phyloP scores from a whole-genome alignment of 163 green algal genomes.

The Chlamydomonas reinhardtii region DNA sequence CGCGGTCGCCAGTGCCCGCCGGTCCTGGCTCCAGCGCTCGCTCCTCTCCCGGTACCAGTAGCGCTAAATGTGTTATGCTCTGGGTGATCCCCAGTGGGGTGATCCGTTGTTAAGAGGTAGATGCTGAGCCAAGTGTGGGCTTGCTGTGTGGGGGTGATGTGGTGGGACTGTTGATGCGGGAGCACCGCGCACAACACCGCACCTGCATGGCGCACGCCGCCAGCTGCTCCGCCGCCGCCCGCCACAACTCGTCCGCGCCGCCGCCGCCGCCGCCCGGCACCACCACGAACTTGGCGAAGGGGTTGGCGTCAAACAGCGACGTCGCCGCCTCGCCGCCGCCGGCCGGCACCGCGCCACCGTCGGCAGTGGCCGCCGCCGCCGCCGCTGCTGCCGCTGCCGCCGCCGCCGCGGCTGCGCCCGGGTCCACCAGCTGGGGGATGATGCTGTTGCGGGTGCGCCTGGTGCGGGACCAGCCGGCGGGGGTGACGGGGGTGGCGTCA shows the following conservation, averaged over 20 bases:
- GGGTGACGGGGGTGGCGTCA: no score
- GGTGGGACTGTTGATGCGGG: no score
- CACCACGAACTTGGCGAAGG: constrained; percentile 83
- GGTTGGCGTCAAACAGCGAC: constrained; percentile 50
- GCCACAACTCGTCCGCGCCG: constrained; percentile 70
- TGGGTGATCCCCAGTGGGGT: no score
- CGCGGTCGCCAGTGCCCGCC: no score
- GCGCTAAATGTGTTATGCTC: no score
- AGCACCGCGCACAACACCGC: no score
- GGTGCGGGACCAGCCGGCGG: no score
- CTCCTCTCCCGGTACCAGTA: no score
- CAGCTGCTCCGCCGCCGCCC: constrained; percentile 69
- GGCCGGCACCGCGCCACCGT: neutral
- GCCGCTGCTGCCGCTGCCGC: constrained; percentile 14
- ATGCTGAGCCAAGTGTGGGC: no score
- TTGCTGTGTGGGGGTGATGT: no score
- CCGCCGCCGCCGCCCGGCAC: neutral
- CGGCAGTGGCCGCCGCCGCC: neutral
- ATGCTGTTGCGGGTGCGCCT: constrained; percentile 62
- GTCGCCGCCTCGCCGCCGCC: neutral
- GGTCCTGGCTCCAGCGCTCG: no score
- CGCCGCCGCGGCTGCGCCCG: constrained; percentile 11
- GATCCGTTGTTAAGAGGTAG: no score
- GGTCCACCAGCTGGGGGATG: constrained; percentile 54
- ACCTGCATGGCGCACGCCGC: constrained; percentile 72